Conservation (phyloP, 192 early-diverging fungal species). For the Diversispora eburnea region DNA sequence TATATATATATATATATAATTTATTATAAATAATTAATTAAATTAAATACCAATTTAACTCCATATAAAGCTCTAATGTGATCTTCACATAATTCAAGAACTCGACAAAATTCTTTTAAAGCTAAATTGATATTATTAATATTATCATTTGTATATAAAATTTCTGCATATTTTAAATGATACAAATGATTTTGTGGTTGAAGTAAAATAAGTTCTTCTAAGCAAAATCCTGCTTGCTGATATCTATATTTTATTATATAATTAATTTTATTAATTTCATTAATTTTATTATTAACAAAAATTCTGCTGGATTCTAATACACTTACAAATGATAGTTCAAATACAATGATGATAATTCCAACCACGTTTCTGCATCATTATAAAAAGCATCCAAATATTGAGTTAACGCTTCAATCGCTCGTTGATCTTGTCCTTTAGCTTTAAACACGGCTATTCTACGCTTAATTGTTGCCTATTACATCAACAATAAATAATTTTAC, state of each 20-base stretch:
- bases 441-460: slow-evolving; percentile 74
- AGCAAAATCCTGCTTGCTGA: slow-evolving; percentile 83
- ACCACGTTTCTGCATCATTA: slow-evolving; percentile 89
- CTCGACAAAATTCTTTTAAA: slow-evolving; percentile 85
- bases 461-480: slow-evolving; percentile 57
- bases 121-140: slow-evolving; percentile 64
- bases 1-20: no score
- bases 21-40: no score
- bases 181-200: slow-evolving; percentile 83
- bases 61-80: slow-evolving; percentile 88
- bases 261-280: slow-evolving; percentile 14
- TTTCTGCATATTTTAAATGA: slow-evolving; percentile 87
- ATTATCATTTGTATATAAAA: slow-evolving; percentile 70
- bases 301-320: not conserved
- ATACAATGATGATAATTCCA: slow-evolving; percentile 76
- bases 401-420: slow-evolving; percentile 71
- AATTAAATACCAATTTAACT: slow-evolving; percentile 61
- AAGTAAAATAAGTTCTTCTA: slow-evolving; percentile 88
- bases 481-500: not conserved
- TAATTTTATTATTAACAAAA: not conserved
- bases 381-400: slow-evolving; percentile 80
- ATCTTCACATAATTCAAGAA: slow-evolving; percentile 80
- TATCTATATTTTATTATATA: slow-evolving; percentile 40
- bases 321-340: slow-evolving; percentile 57
- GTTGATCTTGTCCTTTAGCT: slow-evolving; percentile 55